phyloP scores from a whole-genome alignment of 2,329 filamentous ascomycete genomes.

The Pseudogymnoascus sp. region DNA sequence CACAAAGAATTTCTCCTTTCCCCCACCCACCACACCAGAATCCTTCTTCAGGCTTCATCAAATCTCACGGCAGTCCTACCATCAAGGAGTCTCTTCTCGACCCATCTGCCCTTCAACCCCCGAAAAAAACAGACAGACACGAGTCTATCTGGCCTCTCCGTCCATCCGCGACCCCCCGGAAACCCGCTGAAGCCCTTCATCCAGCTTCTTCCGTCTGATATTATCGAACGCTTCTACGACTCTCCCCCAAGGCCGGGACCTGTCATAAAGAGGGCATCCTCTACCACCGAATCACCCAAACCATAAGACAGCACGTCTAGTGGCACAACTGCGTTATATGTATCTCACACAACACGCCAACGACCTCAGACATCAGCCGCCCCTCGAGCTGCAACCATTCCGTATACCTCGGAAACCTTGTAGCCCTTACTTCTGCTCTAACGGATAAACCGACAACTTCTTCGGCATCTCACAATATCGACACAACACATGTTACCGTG shows the following conservation, averaged over 20 bases:
- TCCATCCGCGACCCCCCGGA: constrained; percentile 12
- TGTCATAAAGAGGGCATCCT: constrained; percentile 17
- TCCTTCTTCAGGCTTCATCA: background rate
- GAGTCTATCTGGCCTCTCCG: constrained; percentile 12
- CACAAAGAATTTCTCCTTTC: background rate
- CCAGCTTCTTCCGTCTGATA: constrained; percentile 11
- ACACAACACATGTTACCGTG: constrained; percentile 5
- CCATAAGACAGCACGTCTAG: constrained; percentile 28
- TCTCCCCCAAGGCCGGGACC: constrained; percentile 7
- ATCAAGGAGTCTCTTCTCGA: constrained; percentile 3
- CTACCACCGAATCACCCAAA: constrained; percentile 20
- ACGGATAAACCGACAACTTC: constrained; percentile 63
- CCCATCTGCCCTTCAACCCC: background rate
- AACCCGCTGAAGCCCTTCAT: constrained; percentile 1
- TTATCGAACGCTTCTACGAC: constrained; percentile 11
- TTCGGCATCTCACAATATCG: constrained; percentile 14
- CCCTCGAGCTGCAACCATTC: constrained; percentile 95
- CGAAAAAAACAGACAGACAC: background rate
- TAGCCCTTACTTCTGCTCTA: constrained; percentile 81
- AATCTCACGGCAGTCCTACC: background rate
- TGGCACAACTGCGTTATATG: constrained; percentile 33
- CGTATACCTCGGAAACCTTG: constrained; percentile 91
- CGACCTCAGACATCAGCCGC: constrained; percentile 90
- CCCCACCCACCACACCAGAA: background rate
- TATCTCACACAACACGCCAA: constrained; percentile 53